A percentile compares a stretch with the other conserved stretches of the same genome.
These are phyloP conservation scores for Plasmodium yoelii DNA, from an alignment of 169 alveolate genomes.

Conservation along the genomic window DNA sequence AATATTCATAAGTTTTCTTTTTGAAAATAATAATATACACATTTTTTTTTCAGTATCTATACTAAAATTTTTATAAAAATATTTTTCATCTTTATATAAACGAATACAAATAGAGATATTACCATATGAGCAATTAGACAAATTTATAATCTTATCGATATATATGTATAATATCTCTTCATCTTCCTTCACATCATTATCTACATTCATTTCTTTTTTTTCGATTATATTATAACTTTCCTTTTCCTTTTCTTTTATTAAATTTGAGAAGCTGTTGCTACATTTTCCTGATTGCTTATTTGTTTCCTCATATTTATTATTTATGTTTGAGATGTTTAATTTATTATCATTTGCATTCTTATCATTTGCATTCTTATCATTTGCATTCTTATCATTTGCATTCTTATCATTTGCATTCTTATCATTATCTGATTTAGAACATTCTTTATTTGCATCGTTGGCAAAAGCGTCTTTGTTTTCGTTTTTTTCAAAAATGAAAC, in stretches of 20 bases:
- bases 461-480: no score
- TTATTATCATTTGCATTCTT: no score
- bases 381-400: no score
- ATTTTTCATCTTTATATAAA: slow-evolving; percentile 54
- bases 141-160: slow-evolving; percentile 37
- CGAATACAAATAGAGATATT: slow-evolving; percentile 38
- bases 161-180: slow-evolving; percentile 42
- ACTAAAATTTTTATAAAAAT: slow-evolving; percentile 12
- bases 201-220: not conserved
- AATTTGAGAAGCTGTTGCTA: no score
- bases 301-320: no score
- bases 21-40: slow-evolving; percentile 18
- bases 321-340: no score
- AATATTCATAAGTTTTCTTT: slow-evolving; percentile 9
- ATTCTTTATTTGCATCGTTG: no score
- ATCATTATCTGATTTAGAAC: no score
- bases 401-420: no score
- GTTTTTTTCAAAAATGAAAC: no score
- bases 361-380: no score
- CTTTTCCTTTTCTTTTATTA: not conserved
- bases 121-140: slow-evolving; percentile 15
- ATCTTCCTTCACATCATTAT: not conserved
- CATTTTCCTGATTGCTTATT: no score
- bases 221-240: not conserved
- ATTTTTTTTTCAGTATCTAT: slow-evolving; percentile 29